Percentiles rank a stretch among this genome's conserved stretches.
phyloP scores from a whole-genome alignment of 108 stramenopile genomes.

The Fragilaria radians region DNA sequence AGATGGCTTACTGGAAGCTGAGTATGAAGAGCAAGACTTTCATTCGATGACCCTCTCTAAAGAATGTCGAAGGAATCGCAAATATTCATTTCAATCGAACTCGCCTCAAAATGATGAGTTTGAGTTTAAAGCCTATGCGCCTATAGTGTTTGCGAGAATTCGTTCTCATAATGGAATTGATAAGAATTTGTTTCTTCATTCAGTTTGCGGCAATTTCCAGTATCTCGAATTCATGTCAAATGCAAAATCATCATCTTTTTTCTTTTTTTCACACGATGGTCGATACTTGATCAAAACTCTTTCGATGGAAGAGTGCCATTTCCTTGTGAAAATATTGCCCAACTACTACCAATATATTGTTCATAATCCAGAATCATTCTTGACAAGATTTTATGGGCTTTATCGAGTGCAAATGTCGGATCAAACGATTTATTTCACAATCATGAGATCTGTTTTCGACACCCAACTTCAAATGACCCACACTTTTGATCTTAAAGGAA shows the following conservation, averaged over 20 bases:
- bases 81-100: conserved; percentile 22
- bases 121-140: conserved; percentile 88
- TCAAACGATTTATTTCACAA: conserved; percentile 50
- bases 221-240: conserved; percentile 89
- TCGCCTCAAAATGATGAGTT: conserved; percentile 39
- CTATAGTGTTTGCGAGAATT: conserved; percentile 53
- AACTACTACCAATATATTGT: conserved; percentile 74
- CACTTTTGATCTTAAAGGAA: conserved; percentile 79
- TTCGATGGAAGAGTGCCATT: conserved; percentile 72
- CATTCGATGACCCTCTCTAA: conserved; percentile 12
- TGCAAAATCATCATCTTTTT: conserved; percentile 82
- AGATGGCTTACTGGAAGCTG: conserved; percentile 24
- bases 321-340: conserved; percentile 79
- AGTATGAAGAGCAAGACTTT: conserved; percentile 16
- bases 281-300: conserved; percentile 84
- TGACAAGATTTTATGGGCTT: conserved; percentile 84
- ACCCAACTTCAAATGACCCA: conserved; percentile 45
- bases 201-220: conserved; percentile 78
- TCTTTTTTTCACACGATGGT: conserved; percentile 91
- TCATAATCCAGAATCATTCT: conserved; percentile 61
- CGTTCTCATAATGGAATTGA: conserved; percentile 55
- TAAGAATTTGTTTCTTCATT: conserved; percentile 67
- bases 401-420: conserved; percentile 74
- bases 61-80: conserved; percentile 30
- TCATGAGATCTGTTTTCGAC: conserved; percentile 61